Evolutionary conservation across 805 yeast genomes (phyloP).

Genomic region (Candida easanensis): DNA sequence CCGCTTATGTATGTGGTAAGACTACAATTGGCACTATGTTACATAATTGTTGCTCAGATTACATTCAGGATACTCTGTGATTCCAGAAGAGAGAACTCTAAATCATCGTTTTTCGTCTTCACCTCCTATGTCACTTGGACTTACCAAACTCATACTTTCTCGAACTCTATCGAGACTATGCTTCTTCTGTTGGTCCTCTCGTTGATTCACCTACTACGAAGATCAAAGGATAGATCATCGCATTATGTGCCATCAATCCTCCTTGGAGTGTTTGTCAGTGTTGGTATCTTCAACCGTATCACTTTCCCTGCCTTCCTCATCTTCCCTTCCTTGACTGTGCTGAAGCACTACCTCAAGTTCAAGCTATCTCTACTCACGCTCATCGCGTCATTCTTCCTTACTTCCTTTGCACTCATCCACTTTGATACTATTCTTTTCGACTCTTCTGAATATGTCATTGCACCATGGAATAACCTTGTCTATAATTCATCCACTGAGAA

Average conservation of each 20-base stretch:
- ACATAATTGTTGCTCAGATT: slow-evolving; percentile 34
- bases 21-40: slow-evolving; percentile 39
- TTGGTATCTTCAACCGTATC: slow-evolving; percentile 83
- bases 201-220: slow-evolving; percentile 33
- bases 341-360: slow-evolving; percentile 40
- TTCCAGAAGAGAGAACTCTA: slow-evolving; percentile 46
- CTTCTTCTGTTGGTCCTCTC: slow-evolving; percentile 38
- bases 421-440: slow-evolving; percentile 53
- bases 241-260: slow-evolving; percentile 19
- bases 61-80: slow-evolving; percentile 45
- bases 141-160: slow-evolving; percentile 82
- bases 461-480: slow-evolving; percentile 74
- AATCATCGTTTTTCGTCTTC: slow-evolving; percentile 38
- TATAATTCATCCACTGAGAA: slow-evolving; percentile 66
- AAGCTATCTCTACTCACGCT: slow-evolving; percentile 33
- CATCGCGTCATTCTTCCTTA: slow-evolving; percentile 32
- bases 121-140: slow-evolving; percentile 71
- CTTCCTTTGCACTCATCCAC: slow-evolving; percentile 38
- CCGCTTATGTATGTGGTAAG: slow-evolving; percentile 53
- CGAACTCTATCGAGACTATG: slow-evolving; percentile 78
- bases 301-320: slow-evolving; percentile 77
- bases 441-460: slow-evolving; percentile 35
- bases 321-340: slow-evolving; percentile 52
- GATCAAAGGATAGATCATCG: slow-evolving; percentile 13
- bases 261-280: slow-evolving; percentile 49